These are phyloP conservation scores for Aaosphaeria arxii DNA, from an alignment of 2,329 filamentous ascomycete species.

Conservation along the genomic window DNA sequence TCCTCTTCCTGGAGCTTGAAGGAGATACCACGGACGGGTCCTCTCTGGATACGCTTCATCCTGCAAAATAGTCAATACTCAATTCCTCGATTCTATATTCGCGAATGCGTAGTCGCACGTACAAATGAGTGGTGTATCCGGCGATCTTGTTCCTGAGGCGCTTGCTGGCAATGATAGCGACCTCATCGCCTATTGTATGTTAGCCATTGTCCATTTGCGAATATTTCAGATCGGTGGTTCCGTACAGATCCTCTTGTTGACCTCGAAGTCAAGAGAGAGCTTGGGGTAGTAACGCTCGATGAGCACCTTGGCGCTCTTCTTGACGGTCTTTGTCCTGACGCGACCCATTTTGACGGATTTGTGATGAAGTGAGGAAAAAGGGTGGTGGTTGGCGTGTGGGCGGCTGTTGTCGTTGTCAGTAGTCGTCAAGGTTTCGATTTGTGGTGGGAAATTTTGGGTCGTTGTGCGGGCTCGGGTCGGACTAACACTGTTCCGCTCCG, in stretches of 20 bases:
- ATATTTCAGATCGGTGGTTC: not conserved
- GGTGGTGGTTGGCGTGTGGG: constrained; percentile 22
- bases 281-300: constrained; percentile 83
- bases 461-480: too few relatives aligned
- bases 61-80: constrained; percentile 40
- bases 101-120: constrained; percentile 32
- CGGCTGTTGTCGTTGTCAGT: constrained; percentile 22
- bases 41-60: constrained; percentile 99
- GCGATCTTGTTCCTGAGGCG: constrained; percentile 99
- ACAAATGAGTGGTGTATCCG: constrained; percentile 78
- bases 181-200: constrained; percentile 54
- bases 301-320: constrained; percentile 96
- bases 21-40: constrained; percentile 98
- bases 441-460: not conserved
- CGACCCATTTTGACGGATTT: constrained; percentile 50
- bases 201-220: constrained; percentile 33
- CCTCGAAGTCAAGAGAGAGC: constrained; percentile 99
- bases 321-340: constrained; percentile 64
- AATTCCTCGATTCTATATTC: not conserved
- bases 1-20: constrained; percentile 99
- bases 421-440: not conserved
- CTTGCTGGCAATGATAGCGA: constrained; percentile 99
- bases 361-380: constrained; percentile 16
- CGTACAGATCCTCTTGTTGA: constrained; percentile 95
- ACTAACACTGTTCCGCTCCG: not conserved